Percentiles rank a stretch among this genome's conserved stretches.
Conservation (phyloP, 2,329 filamentous ascomycete species). For the Penicillium concentricum region DNA sequence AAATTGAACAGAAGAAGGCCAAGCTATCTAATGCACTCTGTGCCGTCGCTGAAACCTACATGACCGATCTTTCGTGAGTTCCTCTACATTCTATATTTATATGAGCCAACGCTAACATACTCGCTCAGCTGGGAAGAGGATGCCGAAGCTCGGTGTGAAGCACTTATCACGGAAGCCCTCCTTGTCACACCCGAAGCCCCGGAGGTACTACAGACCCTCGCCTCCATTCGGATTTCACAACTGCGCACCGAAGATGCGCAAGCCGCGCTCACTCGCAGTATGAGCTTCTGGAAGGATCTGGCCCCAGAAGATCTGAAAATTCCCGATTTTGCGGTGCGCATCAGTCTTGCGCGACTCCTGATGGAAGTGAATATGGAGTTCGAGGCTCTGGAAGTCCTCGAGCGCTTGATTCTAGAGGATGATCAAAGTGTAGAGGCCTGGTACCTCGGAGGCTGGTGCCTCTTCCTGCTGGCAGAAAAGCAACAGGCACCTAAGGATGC, state of each 20-base stretch:
- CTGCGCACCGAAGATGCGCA: conserved; percentile 73
- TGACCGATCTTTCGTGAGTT: conserved; percentile 87
- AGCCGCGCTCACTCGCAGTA: conserved; percentile 72
- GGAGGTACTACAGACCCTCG: conserved; percentile 93
- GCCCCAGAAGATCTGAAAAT: conserved; percentile 68
- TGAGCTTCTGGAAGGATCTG: conserved; percentile 79
- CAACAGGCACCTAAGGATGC: conserved; percentile 40
- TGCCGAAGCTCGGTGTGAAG: conserved; percentile 84
- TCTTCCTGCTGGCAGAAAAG: conserved; percentile 65
- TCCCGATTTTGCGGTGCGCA: conserved; percentile 81
- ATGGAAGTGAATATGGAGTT: conserved; percentile 88
- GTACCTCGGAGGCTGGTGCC: conserved; percentile 95
- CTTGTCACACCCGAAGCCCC: conserved; percentile 76
- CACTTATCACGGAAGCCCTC: conserved; percentile 84
- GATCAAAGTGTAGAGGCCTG: conserved; percentile 93
- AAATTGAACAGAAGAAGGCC: conserved; percentile 68
- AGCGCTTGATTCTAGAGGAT: conserved; percentile 81
- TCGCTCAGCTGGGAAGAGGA: conserved; percentile 69
- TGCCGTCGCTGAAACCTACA: conserved; percentile 93
- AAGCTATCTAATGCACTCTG: conserved; percentile 91
- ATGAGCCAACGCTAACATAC: conserved; percentile 11
- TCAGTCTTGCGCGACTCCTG: conserved; percentile 78
- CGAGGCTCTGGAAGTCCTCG: conserved; percentile 80
- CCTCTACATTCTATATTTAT: neutral
- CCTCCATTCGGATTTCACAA: conserved; percentile 91